phyloP scores from a whole-genome alignment of 768 basidiomycete species.

The Serpula lacrymans region DNA sequence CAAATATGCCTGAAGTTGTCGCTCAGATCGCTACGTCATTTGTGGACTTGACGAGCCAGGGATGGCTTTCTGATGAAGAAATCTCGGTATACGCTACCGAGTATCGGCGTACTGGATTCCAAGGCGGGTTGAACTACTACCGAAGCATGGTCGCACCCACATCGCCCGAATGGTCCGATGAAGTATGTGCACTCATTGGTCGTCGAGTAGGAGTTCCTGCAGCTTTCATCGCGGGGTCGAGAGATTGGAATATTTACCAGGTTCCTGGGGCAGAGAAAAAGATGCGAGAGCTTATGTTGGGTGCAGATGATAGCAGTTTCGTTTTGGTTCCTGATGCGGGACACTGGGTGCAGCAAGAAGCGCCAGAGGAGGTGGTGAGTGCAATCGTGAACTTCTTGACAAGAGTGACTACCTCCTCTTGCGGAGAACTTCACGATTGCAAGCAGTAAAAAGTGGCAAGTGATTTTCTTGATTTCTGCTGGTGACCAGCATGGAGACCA shows the following conservation, averaged over 20 bases:
- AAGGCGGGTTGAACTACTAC: conserved; percentile 61
- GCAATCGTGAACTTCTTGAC: conserved; percentile 40
- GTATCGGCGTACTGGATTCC: conserved; percentile 54
- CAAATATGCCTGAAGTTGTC: conserved; percentile 50
- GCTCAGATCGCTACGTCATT: conserved; percentile 18
- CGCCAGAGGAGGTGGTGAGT: conserved; percentile 39
- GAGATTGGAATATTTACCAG: conserved; percentile 65
- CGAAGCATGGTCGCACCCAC: conserved; percentile 32
- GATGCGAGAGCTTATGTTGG: conserved; percentile 38
- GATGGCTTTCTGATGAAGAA: conserved; percentile 50
- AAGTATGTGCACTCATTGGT: conserved; percentile 43
- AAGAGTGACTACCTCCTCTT: conserved; percentile 12
- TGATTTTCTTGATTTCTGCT: too few relatives aligned
- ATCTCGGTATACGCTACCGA: conserved; percentile 47
- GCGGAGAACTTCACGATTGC: too few relatives aligned
- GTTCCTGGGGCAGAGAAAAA: conserved; percentile 42
- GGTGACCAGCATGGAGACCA: too few relatives aligned
- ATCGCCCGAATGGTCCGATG: conserved; percentile 32
- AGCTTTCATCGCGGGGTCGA: conserved; percentile 52
- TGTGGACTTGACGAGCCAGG: conserved; percentile 21
- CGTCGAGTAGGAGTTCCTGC: conserved; percentile 49
- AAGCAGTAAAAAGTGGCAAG: too few relatives aligned
- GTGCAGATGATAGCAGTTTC: conserved; percentile 38
- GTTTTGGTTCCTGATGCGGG: conserved; percentile 55
- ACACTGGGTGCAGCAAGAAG: conserved; percentile 65